phyloP scores from a whole-genome alignment of 2,329 filamentous ascomycete species.

The Cladosporium sp. region DNA sequence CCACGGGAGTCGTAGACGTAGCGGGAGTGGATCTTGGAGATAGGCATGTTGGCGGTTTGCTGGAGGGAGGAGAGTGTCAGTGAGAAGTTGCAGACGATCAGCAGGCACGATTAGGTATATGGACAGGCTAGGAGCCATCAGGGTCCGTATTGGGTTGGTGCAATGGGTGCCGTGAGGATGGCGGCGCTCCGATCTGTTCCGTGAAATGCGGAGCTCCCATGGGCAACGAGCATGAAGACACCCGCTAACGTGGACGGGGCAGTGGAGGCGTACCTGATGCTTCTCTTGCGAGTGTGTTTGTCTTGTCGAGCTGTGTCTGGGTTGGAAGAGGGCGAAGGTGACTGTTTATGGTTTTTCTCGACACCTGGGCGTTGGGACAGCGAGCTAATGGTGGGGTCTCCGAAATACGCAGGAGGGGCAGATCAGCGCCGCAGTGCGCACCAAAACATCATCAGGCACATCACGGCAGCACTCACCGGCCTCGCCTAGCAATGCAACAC shows the following conservation, averaged over 20 bases:
- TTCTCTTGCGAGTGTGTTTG: conserved; percentile 2
- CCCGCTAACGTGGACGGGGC: not conserved
- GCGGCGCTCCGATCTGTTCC: conserved; percentile 3
- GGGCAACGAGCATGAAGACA: conserved; percentile 10
- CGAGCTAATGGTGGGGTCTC: not conserved
- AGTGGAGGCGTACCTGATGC: conserved; percentile 11
- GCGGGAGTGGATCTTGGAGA: conserved; percentile 56
- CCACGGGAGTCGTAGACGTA: conserved; percentile 95
- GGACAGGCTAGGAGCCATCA: not conserved
- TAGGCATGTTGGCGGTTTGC: conserved; percentile 63
- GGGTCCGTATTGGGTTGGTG: not conserved
- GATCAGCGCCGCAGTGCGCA: not conserved
- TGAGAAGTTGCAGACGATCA: not conserved
- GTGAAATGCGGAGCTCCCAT: conserved; percentile 13
- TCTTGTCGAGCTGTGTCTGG: not conserved
- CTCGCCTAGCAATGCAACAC: not conserved
- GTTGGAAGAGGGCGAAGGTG: not conserved
- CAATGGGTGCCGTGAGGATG: not conserved
- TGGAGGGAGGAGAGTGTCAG: conserved; percentile 1
- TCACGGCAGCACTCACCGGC: not conserved
- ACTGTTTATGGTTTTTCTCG: not conserved
- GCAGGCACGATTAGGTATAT: not conserved
- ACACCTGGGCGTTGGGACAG: too few relatives aligned
- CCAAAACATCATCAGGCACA: not conserved
- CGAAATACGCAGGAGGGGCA: not conserved